These are phyloP conservation scores for Arthrobotrys sinensis DNA, from an alignment of 2,329 filamentous ascomycete species.

Conservation along the genomic window DNA sequence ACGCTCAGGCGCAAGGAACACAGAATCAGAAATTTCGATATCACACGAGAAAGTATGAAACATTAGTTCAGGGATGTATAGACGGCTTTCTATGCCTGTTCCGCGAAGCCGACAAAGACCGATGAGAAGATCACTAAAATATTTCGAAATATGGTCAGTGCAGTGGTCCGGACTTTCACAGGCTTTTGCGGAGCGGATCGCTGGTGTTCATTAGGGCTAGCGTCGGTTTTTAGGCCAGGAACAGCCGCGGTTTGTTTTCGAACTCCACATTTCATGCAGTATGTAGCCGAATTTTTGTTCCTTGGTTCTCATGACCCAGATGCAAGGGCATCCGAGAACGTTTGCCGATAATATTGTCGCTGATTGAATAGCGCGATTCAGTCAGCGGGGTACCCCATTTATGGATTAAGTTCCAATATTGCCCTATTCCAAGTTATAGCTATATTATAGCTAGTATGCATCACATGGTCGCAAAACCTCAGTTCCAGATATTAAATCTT, in stretches of 20 bases:
- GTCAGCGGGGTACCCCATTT: not conserved
- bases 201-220: constrained; percentile 9
- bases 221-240: constrained; percentile 29
- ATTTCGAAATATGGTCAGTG: constrained; percentile 9
- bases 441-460: no score
- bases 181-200: constrained; percentile 39
- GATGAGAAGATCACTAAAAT: constrained; percentile 19
- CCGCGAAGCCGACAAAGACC: constrained; percentile 48
- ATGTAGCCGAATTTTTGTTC: constrained; percentile 18
- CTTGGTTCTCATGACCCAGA: constrained; percentile 45
- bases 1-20: constrained; percentile 49
- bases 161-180: constrained; percentile 42
- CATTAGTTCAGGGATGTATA: constrained; percentile 25
- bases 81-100: constrained; percentile 29
- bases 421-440: no score
- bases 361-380: not conserved
- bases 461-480: no score
- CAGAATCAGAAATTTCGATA: constrained; percentile 32
- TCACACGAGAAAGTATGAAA: constrained; percentile 25
- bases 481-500: no score
- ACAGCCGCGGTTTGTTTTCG: constrained; percentile 10
- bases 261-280: constrained; percentile 1
- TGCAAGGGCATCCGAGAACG: constrained; percentile 31
- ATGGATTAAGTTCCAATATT: no score
- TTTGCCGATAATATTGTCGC: not conserved